phyloP scores from a whole-genome alignment of 768 basidiomycete species.

The Cystofilobasidium capitatum region DNA sequence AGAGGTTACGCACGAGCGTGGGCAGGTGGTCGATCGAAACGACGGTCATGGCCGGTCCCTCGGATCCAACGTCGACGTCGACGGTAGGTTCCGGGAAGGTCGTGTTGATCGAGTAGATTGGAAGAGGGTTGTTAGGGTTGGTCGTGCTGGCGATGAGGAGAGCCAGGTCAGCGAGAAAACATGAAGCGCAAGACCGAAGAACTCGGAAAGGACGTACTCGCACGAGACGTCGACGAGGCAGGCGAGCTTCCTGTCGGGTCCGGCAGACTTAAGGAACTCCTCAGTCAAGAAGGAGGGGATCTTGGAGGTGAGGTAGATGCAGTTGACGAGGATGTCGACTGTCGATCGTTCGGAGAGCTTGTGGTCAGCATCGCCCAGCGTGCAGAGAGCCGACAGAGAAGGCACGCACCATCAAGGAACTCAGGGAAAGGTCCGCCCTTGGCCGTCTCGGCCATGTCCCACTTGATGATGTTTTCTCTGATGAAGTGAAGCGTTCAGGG shows the following conservation, averaged over 20 bases:
- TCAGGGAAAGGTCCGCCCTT: constrained; percentile 94
- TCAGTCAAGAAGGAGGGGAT: constrained; percentile 42
- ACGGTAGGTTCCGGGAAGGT: constrained; percentile 89
- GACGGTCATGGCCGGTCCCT: constrained; percentile 63
- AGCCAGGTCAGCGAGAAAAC: not conserved
- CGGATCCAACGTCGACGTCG: constrained; percentile 60
- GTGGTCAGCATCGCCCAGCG: not conserved
- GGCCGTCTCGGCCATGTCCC: constrained; percentile 94
- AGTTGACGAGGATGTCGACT: constrained; percentile 97
- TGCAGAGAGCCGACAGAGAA: not conserved
- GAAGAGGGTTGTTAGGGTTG: constrained; percentile 95
- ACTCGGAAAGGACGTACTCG: constrained; percentile 45
- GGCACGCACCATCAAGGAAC: constrained; percentile 58
- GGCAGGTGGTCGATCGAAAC: constrained; percentile 96
- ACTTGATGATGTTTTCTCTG: constrained; percentile 89
- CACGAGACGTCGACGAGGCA: constrained; percentile 96
- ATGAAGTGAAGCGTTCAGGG: not conserved
- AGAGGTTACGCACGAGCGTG: constrained; percentile 48
- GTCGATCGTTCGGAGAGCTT: not conserved
- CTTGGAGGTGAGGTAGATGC: constrained; percentile 74
- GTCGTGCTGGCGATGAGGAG: constrained; percentile 50
- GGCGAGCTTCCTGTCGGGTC: constrained; percentile 55
- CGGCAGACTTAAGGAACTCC: constrained; percentile 58
- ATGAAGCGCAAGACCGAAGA: not conserved
- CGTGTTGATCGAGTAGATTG: constrained; percentile 85